Evolutionary conservation across 208 protist species (phyloP), one percentile per base, ranked within the genome.

Genomic region (Phytomonas francai): DNA sequence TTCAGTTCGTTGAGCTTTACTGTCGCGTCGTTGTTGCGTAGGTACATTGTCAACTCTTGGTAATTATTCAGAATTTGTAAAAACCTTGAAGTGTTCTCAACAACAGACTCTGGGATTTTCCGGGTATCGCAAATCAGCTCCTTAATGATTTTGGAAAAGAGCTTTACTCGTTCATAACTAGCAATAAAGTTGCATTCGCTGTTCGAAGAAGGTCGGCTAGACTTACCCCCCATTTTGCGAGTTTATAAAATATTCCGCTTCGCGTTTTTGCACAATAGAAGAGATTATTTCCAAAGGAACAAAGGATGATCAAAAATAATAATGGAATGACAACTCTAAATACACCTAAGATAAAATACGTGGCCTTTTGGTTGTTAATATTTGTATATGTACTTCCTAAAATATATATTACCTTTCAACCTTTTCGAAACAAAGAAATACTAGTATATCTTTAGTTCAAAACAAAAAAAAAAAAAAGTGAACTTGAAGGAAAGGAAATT

Each of bases 161-260:
- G 59, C 76, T 76, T 75, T 59, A 75, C 78, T 14, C 78, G 79
- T 29, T 87, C 74, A 60, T 83, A 63, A 58, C 74, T 73, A 11
- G 81, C 73, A 22, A 77, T 63, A 54, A 90, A 85, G 51, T 90
- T 81, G 39, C 72, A 76, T 60, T 81, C 73, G 63, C 62, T 71
- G 65, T 75, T 79, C 11, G 66, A 59, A 2, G 80, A 77, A 11
- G 80, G 80, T 1, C 72, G 68, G 56, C 80, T 85, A 59, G 63
- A 70, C 5, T 7, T 19, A 9, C 36, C 64, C 34, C 60, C 0
- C 57, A 72, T 49, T 22, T 9, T 49, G 39, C 4, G 39, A 19
- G 4, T 49, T 49, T 6, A 2, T 49, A 49, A 3, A 9, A 49
- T 49, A 22, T 22, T 22, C 14, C 61, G 54, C 57, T 67, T 9